These are phyloP conservation scores for Crithidia fasciculata DNA, from an alignment of 208 protist species.

Conservation along the genomic window DNA sequence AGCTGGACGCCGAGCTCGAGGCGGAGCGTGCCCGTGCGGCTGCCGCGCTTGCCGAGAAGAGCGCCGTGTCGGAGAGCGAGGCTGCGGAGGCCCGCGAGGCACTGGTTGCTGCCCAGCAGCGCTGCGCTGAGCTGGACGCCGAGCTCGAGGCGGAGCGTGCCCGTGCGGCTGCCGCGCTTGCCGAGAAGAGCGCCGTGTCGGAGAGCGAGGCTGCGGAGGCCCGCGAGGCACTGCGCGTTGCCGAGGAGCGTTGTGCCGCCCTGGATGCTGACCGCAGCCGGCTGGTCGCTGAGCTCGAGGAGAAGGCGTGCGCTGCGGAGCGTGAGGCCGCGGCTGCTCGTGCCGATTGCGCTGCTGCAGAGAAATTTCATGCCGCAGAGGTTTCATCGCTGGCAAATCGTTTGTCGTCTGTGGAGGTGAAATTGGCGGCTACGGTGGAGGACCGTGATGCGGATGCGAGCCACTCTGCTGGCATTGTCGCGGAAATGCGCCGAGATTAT, in stretches of 20 bases:
- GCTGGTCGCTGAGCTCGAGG: not conserved
- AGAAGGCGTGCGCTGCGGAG: not conserved
- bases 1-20: not conserved
- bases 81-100: not conserved
- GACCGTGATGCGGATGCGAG: no score
- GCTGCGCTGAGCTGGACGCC: not conserved
- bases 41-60: slow-evolving; percentile 4
- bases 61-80: not conserved
- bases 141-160: not conserved
- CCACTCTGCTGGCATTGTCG: not conserved
- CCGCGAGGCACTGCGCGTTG: slow-evolving; percentile 7
- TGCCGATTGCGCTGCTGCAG: not conserved
- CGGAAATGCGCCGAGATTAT: slow-evolving; percentile 6
- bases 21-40: not conserved
- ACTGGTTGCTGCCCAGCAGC: not conserved
- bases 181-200: not conserved
- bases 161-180: not conserved
- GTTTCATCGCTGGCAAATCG: no score
- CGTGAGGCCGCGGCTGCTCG: not conserved
- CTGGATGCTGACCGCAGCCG: not conserved
- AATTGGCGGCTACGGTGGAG: no score
- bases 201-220: not conserved
- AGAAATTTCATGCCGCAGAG: no score
- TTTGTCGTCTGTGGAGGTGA: no score
- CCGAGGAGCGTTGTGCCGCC: not conserved